Base-by-base conservation (phyloP, 768 basidiomycete species). In the Leucogyrophana mollusca region DNA sequence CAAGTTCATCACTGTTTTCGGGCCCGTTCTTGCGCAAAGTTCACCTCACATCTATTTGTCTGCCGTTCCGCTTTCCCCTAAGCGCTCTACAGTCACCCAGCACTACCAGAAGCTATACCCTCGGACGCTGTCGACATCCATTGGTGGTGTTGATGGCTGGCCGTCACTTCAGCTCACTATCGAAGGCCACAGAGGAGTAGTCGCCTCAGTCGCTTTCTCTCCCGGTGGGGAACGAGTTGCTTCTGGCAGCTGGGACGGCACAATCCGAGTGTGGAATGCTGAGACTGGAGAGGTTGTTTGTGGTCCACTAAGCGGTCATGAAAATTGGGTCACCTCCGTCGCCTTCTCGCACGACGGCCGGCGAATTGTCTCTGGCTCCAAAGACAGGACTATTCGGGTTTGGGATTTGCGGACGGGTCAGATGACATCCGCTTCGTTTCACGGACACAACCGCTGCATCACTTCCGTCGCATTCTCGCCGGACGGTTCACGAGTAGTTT, bases 31-130 rank as follows among this genome's bases (percentile, higher is more conserved):
- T 18, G 47, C 54, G 33, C 50, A 53, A 21, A 67, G 67, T 37
- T 57, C 62, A 14, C 64, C 69, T 7, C 70, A 73, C 34, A 61
- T 73, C 7, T 73, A 73, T 47, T 13, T 73, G 4, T 72, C 71
- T 23, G 71, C 67, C 16, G 50, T 73, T 27, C 60, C 69, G 8
- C 68, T 68, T 32, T 49, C 58, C 9, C 68, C 71, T 2, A 46
- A 32, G 1, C 48, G 52, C 22, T 65, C 62, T 21, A 32, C 44
- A 8, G 49, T 72, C 4, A 37, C 27, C 4, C n/a, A 53, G 36
- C 34, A 53, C 7, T 63, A 46, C 22, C 34, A 14, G 4, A 9
- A 18, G 3, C 14, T 21, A 30, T 58, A 23, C 32, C 21, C 50
- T 5, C 30, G 39, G 9, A 25, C 2, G 13, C 32, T 44, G 6